A percentile compares a stretch with the other conserved stretches of the same genome.
Conservation (phyloP, 768 basidiomycete genomes). For the Phanerochaete carnosa region DNA sequence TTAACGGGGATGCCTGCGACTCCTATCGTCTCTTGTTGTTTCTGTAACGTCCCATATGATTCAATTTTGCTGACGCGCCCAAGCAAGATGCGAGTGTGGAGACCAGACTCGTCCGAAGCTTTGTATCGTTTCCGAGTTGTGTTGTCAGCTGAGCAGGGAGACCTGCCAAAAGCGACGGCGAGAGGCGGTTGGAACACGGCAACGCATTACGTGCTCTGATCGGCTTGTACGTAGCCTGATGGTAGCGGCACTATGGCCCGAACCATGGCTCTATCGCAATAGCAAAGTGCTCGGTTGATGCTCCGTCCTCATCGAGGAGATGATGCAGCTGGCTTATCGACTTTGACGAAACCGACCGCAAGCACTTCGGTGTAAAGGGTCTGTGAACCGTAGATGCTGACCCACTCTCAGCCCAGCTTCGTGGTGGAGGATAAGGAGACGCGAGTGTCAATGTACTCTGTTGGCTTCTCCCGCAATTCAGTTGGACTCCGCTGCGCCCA, state of each 20-base stretch:
- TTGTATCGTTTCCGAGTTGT: background rate
- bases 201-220: background rate
- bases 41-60: background rate
- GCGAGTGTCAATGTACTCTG: background rate
- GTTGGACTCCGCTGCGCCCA: background rate
- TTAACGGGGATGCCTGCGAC: background rate
- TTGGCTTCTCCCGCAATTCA: background rate
- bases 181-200: background rate
- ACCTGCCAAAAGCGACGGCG: background rate
- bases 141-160: slow-evolving; percentile 3
- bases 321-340: background rate
- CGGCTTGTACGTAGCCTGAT: slow-evolving; percentile 10
- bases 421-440: background rate
- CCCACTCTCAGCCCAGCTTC: background rate
- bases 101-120: background rate
- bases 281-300: background rate
- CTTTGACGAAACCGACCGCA: background rate
- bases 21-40: slow-evolving; percentile 9
- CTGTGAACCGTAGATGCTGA: background rate
- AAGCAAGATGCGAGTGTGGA: slow-evolving; percentile 2
- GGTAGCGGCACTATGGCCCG: slow-evolving; percentile 3
- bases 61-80: background rate
- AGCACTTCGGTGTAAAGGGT: background rate
- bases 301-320: background rate
- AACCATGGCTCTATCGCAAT: slow-evolving; percentile 3